These are phyloP conservation scores for Acorus gramineus DNA, from an alignment of 106 monocot species.

Conservation along the genomic window DNA sequence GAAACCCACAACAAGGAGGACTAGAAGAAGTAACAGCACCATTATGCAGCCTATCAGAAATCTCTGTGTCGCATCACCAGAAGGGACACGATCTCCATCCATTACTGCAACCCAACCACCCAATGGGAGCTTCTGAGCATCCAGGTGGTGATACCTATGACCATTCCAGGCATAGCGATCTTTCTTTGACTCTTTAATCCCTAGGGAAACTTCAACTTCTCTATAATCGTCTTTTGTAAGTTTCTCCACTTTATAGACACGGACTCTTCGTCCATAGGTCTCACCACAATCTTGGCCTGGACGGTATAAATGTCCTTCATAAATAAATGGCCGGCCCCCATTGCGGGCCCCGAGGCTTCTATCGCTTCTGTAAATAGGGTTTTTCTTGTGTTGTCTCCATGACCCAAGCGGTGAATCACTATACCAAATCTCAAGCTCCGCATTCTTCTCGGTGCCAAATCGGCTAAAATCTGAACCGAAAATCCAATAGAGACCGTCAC, in stretches of 20 bases:
- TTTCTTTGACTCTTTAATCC: slow-evolving; percentile 24
- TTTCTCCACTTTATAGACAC: slow-evolving; percentile 27
- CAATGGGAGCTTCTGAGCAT: slow-evolving; percentile 28
- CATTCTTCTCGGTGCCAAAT: slow-evolving; percentile 36
- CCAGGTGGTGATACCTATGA: slow-evolving; percentile 37
- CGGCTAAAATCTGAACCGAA: slow-evolving; percentile 53
- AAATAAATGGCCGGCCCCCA: slow-evolving; percentile 42
- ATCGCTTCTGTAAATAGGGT: slow-evolving; percentile 39
- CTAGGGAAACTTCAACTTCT: slow-evolving; percentile 30
- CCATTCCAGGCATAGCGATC: slow-evolving; percentile 54
- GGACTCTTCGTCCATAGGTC: slow-evolving; percentile 39
- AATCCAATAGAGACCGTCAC: slow-evolving; percentile 31
- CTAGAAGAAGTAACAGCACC: slow-evolving; percentile 10
- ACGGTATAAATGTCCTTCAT: slow-evolving; percentile 33
- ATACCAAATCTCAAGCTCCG: slow-evolving; percentile 59
- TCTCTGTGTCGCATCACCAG: slow-evolving; percentile 32
- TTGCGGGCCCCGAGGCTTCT: slow-evolving; percentile 48
- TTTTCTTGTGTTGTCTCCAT: slow-evolving; percentile 38
- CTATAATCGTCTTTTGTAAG: slow-evolving; percentile 27
- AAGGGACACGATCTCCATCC: slow-evolving; percentile 58
- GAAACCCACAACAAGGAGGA: slow-evolving; percentile 19
- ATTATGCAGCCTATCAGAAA: slow-evolving; percentile 28
- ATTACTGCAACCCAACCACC: slow-evolving; percentile 53
- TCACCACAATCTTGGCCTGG: slow-evolving; percentile 36
- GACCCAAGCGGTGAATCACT: slow-evolving; percentile 44